A percentile compares a stretch with the other conserved stretches of the same genome.
Evolutionary conservation across 1,284 basidiomycete genomes (phyloP).

Genomic region (Earliella scabrosa): DNA sequence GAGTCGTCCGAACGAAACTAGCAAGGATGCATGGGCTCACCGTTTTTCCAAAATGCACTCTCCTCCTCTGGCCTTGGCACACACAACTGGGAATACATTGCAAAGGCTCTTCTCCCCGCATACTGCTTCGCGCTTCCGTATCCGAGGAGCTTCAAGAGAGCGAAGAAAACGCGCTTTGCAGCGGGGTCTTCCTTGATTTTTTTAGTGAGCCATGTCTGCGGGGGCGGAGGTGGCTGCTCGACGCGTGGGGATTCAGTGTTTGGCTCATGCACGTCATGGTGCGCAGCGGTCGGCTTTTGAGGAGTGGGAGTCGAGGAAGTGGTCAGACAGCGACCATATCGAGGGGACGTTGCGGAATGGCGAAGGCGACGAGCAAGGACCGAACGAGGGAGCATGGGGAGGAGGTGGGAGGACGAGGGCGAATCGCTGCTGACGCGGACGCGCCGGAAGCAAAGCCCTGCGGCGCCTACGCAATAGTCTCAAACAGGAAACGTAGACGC

Average conservation of each 20-base stretch:
- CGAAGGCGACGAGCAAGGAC: slow-evolving; percentile 21
- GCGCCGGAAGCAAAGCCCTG: no score
- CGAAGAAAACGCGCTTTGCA: slow-evolving; percentile 53
- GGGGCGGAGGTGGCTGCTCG: slow-evolving; percentile 10
- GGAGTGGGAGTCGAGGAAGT: slow-evolving; percentile 2
- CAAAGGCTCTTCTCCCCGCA: slow-evolving; percentile 59
- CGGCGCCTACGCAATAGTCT: no score
- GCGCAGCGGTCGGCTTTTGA: neutral
- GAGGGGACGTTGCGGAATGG: neutral
- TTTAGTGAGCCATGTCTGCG: slow-evolving; percentile 59
- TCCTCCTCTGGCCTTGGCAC: slow-evolving; percentile 63
- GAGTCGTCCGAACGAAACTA: no score
- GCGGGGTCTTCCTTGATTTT: slow-evolving; percentile 56
- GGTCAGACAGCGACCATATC: slow-evolving; percentile 6
- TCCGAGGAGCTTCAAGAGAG: slow-evolving; percentile 56
- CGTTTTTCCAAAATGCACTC: slow-evolving; percentile 65
- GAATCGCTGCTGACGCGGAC: no score
- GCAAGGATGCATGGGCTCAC: slow-evolving; percentile 41
- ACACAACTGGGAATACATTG: slow-evolving; percentile 64
- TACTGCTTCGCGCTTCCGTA: slow-evolving; percentile 66
- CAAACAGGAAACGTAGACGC: no score
- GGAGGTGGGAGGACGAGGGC: neutral
- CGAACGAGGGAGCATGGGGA: slow-evolving; percentile 22
- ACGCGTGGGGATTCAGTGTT: neutral
- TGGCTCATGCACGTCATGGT: neutral